phyloP scores from a whole-genome alignment of 176 grass and related monocot species.

The Avena eriantha region DNA sequence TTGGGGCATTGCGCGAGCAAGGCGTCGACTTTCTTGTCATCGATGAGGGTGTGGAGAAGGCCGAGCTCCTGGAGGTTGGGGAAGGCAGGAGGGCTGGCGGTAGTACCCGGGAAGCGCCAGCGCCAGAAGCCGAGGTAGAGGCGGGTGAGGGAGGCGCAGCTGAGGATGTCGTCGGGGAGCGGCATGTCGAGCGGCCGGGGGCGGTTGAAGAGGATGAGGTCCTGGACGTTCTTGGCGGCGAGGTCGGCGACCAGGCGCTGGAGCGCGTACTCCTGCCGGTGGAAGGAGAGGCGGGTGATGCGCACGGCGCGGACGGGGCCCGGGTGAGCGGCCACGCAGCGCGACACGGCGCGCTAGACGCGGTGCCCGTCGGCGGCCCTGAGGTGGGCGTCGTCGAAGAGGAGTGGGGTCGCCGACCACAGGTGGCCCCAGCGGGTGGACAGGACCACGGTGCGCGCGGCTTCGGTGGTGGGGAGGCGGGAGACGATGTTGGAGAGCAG shows the following conservation, averaged over 20 bases:
- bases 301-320: background rate
- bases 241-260: background rate
- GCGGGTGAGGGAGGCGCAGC: constrained; percentile 14
- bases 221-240: constrained; percentile 32
- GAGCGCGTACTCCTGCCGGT: background rate
- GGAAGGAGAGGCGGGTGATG: background rate
- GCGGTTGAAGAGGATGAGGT: constrained; percentile 14
- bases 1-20: constrained; percentile 22
- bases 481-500: constrained; percentile 19
- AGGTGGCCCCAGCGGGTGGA: background rate
- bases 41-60: constrained; percentile 11
- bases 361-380: background rate
- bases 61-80: constrained; percentile 21
- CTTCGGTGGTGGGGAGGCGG: constrained; percentile 13
- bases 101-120: background rate
- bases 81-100: background rate
- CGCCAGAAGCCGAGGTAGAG: constrained; percentile 7
- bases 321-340: constrained; percentile 26
- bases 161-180: constrained; percentile 2
- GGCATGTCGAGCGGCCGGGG: background rate
- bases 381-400: constrained; percentile 23
- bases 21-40: constrained; percentile 1
- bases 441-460: background rate
- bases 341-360: background rate
- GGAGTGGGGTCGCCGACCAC: constrained; percentile 22